Evolutionary conservation across 1,284 basidiomycete species (phyloP).

Genomic region (Laetiporus sulphureus): DNA sequence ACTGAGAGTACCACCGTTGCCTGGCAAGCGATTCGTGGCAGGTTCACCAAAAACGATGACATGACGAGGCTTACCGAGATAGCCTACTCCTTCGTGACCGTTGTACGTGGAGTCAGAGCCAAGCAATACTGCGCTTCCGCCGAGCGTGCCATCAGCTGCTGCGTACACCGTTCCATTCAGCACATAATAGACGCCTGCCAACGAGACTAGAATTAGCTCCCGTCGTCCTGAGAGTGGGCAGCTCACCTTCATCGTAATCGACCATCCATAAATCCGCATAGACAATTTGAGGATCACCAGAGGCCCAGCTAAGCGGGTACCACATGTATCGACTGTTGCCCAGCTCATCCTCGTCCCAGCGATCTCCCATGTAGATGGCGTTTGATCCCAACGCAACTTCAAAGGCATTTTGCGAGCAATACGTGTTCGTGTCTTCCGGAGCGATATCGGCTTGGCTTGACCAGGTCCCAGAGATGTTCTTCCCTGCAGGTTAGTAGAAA

Average conservation of each 20-base stretch:
- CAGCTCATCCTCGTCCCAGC: constrained; percentile 49
- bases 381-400: constrained; percentile 45
- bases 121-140: constrained; percentile 40
- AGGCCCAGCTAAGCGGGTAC: constrained; percentile 51
- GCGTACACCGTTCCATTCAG: constrained; percentile 49
- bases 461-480: constrained; percentile 54
- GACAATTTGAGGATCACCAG: constrained; percentile 45
- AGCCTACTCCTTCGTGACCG: constrained; percentile 48
- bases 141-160: constrained; percentile 46
- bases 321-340: constrained; percentile 57
- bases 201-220: background rate
- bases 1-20: constrained; percentile 51
- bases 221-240: too few species aligned
- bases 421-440: constrained; percentile 43
- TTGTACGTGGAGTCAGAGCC: constrained; percentile 39
- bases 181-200: constrained; percentile 38
- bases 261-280: constrained; percentile 54
- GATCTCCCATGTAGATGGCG: constrained; percentile 60
- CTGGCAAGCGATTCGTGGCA: constrained; percentile 20
- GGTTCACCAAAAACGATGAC: background rate
- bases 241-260: constrained; percentile 36
- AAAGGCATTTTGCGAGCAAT: constrained; percentile 57
- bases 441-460: constrained; percentile 52
- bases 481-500: background rate
- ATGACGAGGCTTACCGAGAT: constrained; percentile 37